phyloP scores from a whole-genome alignment of 805 yeast species.

The Saccharomycopsis oosterbeekiorum region DNA sequence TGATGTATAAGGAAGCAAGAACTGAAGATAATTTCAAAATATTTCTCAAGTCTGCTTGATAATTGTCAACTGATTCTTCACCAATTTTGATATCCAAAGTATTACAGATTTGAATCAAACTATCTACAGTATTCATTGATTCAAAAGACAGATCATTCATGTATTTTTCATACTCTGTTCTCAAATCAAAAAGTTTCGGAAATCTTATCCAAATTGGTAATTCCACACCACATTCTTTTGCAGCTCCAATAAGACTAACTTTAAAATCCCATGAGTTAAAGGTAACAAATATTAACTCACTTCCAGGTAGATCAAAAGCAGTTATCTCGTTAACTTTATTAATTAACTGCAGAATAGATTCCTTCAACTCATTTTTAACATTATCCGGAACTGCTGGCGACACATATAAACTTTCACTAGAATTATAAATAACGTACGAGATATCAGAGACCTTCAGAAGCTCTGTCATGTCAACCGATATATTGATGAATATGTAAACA shows the following conservation, averaged over 20 bases:
- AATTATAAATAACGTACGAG: background rate
- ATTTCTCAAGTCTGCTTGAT: background rate
- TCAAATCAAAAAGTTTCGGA: slow-evolving; percentile 67
- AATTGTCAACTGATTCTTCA: background rate
- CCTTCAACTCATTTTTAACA: background rate
- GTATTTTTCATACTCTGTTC: slow-evolving; percentile 58
- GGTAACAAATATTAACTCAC: slow-evolving; percentile 39
- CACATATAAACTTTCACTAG: background rate
- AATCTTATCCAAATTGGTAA: slow-evolving; percentile 69
- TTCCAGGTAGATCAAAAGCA: background rate
- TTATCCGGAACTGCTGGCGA: background rate
- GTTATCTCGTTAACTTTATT: background rate
- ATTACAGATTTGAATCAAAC: slow-evolving; percentile 23
- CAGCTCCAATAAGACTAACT: slow-evolving; percentile 72
- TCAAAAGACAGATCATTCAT: slow-evolving; percentile 35
- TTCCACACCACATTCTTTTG: slow-evolving; percentile 61
- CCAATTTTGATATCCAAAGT: slow-evolving; percentile 24
- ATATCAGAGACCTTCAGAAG: background rate
- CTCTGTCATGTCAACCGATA: background rate
- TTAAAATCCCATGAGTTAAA: slow-evolving; percentile 59
- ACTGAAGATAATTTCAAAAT: background rate
- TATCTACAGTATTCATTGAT: slow-evolving; percentile 19
- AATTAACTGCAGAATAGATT: background rate
- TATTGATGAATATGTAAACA: background rate
- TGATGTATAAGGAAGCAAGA: slow-evolving; percentile 29